Base-by-base conservation (phyloP, 2,329 filamentous ascomycete species). In the Paraphoma chrysanthemicola region DNA sequence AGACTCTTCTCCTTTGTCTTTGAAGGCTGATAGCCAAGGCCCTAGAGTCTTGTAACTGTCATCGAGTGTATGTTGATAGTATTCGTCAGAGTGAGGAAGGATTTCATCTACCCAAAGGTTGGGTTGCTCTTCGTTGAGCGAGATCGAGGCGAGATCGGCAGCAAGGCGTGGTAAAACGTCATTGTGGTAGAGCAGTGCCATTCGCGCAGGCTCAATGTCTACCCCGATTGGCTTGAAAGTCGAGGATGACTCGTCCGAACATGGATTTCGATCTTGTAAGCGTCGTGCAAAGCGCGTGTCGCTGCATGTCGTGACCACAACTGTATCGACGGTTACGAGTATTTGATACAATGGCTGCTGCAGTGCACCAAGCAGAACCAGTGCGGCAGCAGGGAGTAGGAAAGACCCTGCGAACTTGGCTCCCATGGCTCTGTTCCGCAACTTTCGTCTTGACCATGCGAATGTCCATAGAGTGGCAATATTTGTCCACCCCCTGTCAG, bases 201-300 rank as follows among this genome's bases (percentile, higher is more conserved):
- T 51, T 41, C 53, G 54, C 18, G 58, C 51, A 1, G 58, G 58
- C 31, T 60, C 58, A 17, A 60, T 48, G 11, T 60, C 58, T 9
- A 30, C 16, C 5, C 57, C 54, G 12, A 57, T 14, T 23, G 30
- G 18, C n/a, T 4, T 23, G 11, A 48, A 49, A 14, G 17, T 39
- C 2, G 30, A 12, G 7, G n/a, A 16, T 17, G 12, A 16, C 12
- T 31, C 16, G n/a, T 39, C 49, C 28, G 30, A 9, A 23, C 41
- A 45, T n/a, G 16, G 43, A 12, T 4, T 41, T 47, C 28, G 30
- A 9, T 52, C 41, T 18, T 29, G 30, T 6, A 30, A 18, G 29
- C 28, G 9, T 6, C 23, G 38, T 33, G 16, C 17, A 29, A 39
- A 52, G 12, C 23, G 18, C 11, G 33, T 30, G 18, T 52, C 50